Conservation (phyloP, 2,329 filamentous ascomycete species). For the Pseudogymnoascus destructans region DNA sequence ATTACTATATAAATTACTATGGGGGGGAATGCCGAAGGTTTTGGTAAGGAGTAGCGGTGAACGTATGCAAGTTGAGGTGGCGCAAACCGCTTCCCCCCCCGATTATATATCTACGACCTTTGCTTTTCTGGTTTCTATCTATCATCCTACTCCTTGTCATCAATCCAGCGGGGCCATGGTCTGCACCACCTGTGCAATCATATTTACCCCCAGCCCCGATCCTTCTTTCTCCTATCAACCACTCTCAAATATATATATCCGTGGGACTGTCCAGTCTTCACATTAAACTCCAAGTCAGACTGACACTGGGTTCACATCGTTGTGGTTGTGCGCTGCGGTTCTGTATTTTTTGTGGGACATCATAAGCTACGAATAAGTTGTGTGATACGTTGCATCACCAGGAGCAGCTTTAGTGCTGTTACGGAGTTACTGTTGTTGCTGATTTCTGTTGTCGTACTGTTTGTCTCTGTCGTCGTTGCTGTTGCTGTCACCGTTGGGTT, state of each 20-base stretch:
- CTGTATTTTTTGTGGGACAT: background rate
- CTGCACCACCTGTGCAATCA: background rate
- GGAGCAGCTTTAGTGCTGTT: background rate
- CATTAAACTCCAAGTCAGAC: background rate
- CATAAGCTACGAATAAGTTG: background rate
- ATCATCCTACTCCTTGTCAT: background rate
- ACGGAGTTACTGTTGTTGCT: background rate
- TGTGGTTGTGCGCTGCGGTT: background rate
- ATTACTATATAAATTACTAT: too few relatives aligned
- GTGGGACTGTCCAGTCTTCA: background rate
- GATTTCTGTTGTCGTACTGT: background rate
- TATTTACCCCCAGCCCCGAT: background rate
- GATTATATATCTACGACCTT: background rate
- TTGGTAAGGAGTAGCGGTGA: too few relatives aligned
- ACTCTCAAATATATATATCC: background rate
- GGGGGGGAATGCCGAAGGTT: too few relatives aligned
- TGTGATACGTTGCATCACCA: background rate
- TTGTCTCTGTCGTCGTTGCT: background rate
- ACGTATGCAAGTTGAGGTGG: too few relatives aligned
- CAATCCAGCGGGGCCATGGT: background rate
- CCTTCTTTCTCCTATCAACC: background rate
- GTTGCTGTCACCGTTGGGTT: background rate
- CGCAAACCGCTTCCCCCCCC: too few relatives aligned
- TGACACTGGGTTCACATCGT: background rate
- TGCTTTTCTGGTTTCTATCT: background rate